Evolutionary conservation across 768 basidiomycete genomes (phyloP), one percentile per base, ranked within the genome.

Genomic region (Pleurotus sapidus): DNA sequence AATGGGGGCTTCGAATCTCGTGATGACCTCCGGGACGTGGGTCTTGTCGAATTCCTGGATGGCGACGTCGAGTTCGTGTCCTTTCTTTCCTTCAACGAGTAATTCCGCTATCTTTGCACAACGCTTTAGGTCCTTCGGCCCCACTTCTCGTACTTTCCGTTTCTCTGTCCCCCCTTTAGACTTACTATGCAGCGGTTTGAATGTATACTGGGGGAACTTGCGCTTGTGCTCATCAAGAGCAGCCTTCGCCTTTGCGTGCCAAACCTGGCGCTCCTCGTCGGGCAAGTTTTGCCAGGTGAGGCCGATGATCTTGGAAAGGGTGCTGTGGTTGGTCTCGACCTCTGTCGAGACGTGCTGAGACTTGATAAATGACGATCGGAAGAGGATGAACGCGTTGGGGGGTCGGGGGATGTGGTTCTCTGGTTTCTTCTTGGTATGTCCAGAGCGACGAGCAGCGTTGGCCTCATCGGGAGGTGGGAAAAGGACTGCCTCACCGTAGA

Each of bases 321-420:
- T 91, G 63, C 86, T 87, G 72, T 91, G 90, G 68, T 88, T 91
- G 27, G 88, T 88, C 75, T 92, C 90, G 59, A 91, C 85, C 51
- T 81, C 84, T 6, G 86, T 82, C 7, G 88, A 84, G 61, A 92
- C 88, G 63, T 88, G 87, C 63, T 89, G 86, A 63, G 76, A 80
- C 73, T 88, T 89, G 69, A 91, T 89, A 71, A 91, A 91, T 0
- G 87, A 86, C 0, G 88, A 89, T 60, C 90, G 86, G 77, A 92
- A 93, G 64, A 93, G 81, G 66, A 92, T 93, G 74, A 93, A 93
- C 23, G 90, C 91, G 65, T 93, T 92, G 2, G 90, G 88, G 1
- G 90, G 90, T 43, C 90, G 88, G 15, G 90, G 90, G 60, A 93
- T 89, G 67, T 91, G 88, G 61, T 87, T 82, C 24, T 84, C 82